These are phyloP conservation scores for Phytophthora palmivora DNA, from an alignment of 352 stramenopile species.

Conservation along the genomic window DNA sequence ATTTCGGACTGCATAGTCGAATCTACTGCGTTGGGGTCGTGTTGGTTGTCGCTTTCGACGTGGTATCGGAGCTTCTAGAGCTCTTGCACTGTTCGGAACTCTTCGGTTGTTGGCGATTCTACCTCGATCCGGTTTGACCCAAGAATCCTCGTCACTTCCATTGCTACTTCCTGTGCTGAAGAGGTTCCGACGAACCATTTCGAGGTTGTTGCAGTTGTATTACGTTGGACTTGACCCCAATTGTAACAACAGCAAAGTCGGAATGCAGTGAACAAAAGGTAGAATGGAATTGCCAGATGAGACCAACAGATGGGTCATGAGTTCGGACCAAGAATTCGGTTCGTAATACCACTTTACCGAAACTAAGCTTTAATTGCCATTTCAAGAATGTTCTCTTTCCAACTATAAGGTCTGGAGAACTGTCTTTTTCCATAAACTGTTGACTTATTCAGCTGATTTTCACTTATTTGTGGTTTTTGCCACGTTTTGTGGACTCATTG, in stretches of 20 bases:
- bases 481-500: conserved; percentile 29
- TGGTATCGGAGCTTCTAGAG: conserved; percentile 13
- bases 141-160: conserved; percentile 10
- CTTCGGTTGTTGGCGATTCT: conserved; percentile 16
- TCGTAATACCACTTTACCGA: conserved; percentile 5
- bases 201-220: conserved; percentile 8
- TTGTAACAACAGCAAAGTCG: conserved; percentile 27
- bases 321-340: conserved; percentile 25
- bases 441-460: too few species aligned
- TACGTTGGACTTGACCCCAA: conserved; percentile 16
- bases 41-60: conserved; percentile 10
- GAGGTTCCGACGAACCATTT: conserved; percentile 25
- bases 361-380: background rate
- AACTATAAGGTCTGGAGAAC: background rate
- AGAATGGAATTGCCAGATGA: conserved; percentile 22
- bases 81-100: conserved; percentile 14
- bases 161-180: conserved; percentile 13
- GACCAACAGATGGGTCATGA: conserved; percentile 19
- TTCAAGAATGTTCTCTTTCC: background rate
- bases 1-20: conserved; percentile 13
- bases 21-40: conserved; percentile 11
- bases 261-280: conserved; percentile 15
- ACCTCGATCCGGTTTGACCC: conserved; percentile 10
- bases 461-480: background rate
- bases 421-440: background rate